A percentile compares a stretch with the other conserved stretches of the same genome.
Conservation (phyloP, 2,329 filamentous ascomycete genomes). For the Ceratocystis cubensis region DNA sequence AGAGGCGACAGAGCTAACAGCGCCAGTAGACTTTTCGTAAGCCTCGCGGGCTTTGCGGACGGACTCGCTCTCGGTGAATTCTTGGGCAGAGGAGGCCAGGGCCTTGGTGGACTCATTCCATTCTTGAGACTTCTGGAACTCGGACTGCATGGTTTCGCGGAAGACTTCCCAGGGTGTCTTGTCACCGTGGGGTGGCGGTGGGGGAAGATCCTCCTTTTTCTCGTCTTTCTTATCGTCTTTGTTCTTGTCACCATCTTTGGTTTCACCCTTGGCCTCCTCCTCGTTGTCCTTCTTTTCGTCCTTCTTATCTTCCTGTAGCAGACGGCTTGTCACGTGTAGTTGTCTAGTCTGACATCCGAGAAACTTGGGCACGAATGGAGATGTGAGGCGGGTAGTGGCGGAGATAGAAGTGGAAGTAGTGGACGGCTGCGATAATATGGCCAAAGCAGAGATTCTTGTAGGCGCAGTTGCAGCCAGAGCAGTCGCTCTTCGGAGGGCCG, state of each 20-base stretch:
- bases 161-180: conserved; percentile 99
- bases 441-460: conserved; percentile 37
- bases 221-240: conserved; percentile 37
- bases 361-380: conserved; percentile 26
- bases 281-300: conserved; percentile 28
- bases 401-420: conserved; percentile 29
- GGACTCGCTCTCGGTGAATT: conserved; percentile 86
- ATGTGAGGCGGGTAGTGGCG: conserved; percentile 30
- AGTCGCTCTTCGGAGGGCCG: conserved; percentile 13
- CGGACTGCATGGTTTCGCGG: conserved; percentile 82
- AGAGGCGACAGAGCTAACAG: conserved; percentile 64
- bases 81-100: conserved; percentile 72
- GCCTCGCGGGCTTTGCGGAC: conserved; percentile 76
- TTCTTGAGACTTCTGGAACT: conserved; percentile 95
- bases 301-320: conserved; percentile 10
- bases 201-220: conserved; percentile 55
- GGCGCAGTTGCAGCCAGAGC: conserved; percentile 24
- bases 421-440: conserved; percentile 33
- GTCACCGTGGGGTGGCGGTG: conserved; percentile 91
- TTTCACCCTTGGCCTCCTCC: conserved; percentile 27
- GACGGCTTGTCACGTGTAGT: conserved; percentile 27
- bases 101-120: conserved; percentile 99
- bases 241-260: conserved; percentile 33
- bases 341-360: conserved; percentile 10
- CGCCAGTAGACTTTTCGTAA: conserved; percentile 75